Base-by-base conservation (phyloP, 495 filamentous ascomycete genomes). In the Penicillium paradoxum region DNA sequence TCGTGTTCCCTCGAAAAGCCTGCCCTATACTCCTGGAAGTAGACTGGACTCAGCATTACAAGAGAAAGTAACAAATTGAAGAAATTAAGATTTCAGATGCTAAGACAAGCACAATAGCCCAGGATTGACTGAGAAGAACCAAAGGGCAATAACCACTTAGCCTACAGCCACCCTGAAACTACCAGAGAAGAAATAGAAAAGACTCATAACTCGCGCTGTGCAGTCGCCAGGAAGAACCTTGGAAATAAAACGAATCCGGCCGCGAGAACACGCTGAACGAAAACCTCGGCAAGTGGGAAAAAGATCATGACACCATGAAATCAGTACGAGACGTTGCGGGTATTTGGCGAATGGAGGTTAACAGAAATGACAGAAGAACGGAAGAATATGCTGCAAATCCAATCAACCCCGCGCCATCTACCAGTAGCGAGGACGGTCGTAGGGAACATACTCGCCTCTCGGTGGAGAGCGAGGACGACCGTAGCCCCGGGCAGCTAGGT, bases 351-450 rank as follows among this genome's bases (percentile, higher is more conserved):
- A 47, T 29, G 21, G 21, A 33, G 24, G 25, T 46, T 19, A 43
- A 51, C 19, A 38, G 32, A 38, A 45, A 25, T 13, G 29, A 49
- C 24, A 33, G 33, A 52, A 34, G 47, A 50, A 40, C 55, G 29
- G 38, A 55, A 59, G 18, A 37, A 60, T 46, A 53, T 55, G 60
- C 51, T 27, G 18, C 10, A 57, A 58, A 34, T 30, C 27, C 50
- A 53, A 49, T 36, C 44, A 41, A 45, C 39, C 15, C 32, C 57
- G 27, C 29, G 37, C 32, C 36, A 49, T 54, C 56, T 74, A 77
- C 74, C 74, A 77, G 60, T 77, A 77, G 33, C 65, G 62, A 46
- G 70, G 73, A 43, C 74, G 74, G 14, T 76, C 74, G 54, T 77
- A 77, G 8, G 63, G 63, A 39, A 59, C 58, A 55, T 76, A 77